Percentiles rank a stretch among this genome's conserved stretches.
phyloP scores from a whole-genome alignment of 805 yeast species.

The Barnettozyma californica region DNA sequence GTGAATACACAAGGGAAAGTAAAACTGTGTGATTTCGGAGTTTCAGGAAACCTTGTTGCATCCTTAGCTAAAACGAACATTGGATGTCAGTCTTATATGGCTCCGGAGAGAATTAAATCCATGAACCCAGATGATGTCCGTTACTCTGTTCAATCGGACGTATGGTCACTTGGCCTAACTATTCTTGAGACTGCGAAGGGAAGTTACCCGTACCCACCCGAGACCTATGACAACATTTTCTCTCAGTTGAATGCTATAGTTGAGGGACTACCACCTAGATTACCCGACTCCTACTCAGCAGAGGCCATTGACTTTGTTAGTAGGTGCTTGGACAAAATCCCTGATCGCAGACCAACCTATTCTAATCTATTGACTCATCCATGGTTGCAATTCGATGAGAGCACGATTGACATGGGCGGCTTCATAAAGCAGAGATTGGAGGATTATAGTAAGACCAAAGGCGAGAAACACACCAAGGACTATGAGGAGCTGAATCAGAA shows the following conservation, averaged over 20 bases:
- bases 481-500: conserved; percentile 22
- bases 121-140: conserved; percentile 68
- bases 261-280: conserved; percentile 87
- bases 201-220: conserved; percentile 93
- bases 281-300: conserved; percentile 62
- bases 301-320: conserved; percentile 80
- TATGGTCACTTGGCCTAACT: conserved; percentile 91
- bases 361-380: conserved; percentile 71
- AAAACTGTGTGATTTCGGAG: conserved; percentile 94
- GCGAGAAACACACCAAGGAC: conserved; percentile 16
- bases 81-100: conserved; percentile 98
- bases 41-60: conserved; percentile 90
- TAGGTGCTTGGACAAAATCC: conserved; percentile 72
- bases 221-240: conserved; percentile 83
- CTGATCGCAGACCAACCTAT: conserved; percentile 78
- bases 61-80: conserved; percentile 92
- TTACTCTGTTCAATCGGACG: conserved; percentile 89
- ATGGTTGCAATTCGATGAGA: conserved; percentile 57
- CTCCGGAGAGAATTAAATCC: conserved; percentile 89
- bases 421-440: conserved; percentile 34
- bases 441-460: conserved; percentile 21
- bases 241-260: conserved; percentile 94
- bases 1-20: conserved; percentile 81
- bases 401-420: conserved; percentile 29
- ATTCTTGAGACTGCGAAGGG: conserved; percentile 88